phyloP scores from a whole-genome alignment of 2,329 filamentous ascomycete genomes.

The Alternaria gansuensis region DNA sequence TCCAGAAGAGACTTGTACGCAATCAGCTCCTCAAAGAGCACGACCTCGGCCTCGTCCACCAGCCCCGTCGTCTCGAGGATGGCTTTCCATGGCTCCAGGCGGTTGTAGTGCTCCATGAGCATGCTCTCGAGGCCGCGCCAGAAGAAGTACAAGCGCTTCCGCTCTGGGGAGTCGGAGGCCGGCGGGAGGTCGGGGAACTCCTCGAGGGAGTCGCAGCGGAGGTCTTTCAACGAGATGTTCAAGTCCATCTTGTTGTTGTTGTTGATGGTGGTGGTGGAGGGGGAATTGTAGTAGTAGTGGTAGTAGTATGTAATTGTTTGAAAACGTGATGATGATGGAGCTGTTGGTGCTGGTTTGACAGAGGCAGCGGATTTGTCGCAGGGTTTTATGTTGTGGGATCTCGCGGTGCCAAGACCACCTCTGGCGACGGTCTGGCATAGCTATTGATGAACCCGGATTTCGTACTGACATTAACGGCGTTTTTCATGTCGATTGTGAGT shows the following conservation, averaged over 20 bases:
- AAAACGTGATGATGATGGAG: background rate
- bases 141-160: background rate
- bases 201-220: background rate
- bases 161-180: background rate
- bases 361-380: background rate
- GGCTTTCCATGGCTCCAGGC: background rate
- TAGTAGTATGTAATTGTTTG: background rate
- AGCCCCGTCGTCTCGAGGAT: background rate
- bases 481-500: background rate
- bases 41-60: background rate
- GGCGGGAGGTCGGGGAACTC: background rate
- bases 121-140: background rate
- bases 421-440: constrained; percentile 4
- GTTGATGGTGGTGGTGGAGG: background rate
- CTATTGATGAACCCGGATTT: background rate
- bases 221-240: background rate
- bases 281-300: background rate
- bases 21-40: background rate
- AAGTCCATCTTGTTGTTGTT: background rate
- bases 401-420: constrained; percentile 2
- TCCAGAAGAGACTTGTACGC: no score
- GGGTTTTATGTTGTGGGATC: background rate
- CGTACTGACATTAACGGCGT: background rate
- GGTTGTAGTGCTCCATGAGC: background rate
- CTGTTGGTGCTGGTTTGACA: background rate